Evolutionary conservation across 768 basidiomycete genomes (phyloP).

Genomic region (Leccinum uliginosum): DNA sequence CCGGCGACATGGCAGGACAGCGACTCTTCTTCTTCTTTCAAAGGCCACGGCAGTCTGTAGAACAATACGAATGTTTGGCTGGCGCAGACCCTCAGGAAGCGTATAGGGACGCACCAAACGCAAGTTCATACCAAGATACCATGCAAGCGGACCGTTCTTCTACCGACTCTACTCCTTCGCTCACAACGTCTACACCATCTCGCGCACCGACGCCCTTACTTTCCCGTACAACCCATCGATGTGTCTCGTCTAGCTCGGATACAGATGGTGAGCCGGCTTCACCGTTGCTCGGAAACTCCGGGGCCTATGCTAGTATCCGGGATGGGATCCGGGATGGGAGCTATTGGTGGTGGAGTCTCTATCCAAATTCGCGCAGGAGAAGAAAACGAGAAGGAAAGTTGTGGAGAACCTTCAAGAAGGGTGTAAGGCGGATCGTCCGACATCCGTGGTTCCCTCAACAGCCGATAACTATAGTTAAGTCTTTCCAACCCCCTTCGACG

Average conservation of each 20-base stretch:
- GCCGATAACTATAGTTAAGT: conserved; percentile 74
- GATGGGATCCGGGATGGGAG: conserved; percentile 45
- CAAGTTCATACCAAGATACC: conserved; percentile 25
- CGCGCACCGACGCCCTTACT: conserved; percentile 59
- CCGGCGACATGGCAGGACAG: conserved; percentile 16
- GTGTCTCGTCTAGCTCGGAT: conserved; percentile 56
- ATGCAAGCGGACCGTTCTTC: conserved; percentile 19
- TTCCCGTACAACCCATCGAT: conserved; percentile 44
- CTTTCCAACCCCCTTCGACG: neutral
- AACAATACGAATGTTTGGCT: conserved; percentile 44
- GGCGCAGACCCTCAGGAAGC: conserved; percentile 42
- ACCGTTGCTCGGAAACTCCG: conserved; percentile 35
- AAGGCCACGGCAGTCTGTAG: conserved; percentile 16
- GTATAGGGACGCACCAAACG: conserved; percentile 16
- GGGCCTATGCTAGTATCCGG: conserved; percentile 34
- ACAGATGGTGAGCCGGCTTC: conserved; percentile 57
- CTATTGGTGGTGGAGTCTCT: conserved; percentile 54
- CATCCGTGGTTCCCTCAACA: conserved; percentile 78
- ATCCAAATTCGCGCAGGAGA: conserved; percentile 41
- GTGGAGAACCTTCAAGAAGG: conserved; percentile 50
- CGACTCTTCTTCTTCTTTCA: conserved; percentile 10
- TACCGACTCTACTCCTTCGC: conserved; percentile 25
- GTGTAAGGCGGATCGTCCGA: conserved; percentile 52
- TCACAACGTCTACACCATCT: conserved; percentile 56
- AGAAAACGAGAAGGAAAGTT: conserved; percentile 46